These are phyloP conservation scores for Pugionium cornutum DNA, from an alignment of 345 rosid genomes.

Conservation along the genomic window DNA sequence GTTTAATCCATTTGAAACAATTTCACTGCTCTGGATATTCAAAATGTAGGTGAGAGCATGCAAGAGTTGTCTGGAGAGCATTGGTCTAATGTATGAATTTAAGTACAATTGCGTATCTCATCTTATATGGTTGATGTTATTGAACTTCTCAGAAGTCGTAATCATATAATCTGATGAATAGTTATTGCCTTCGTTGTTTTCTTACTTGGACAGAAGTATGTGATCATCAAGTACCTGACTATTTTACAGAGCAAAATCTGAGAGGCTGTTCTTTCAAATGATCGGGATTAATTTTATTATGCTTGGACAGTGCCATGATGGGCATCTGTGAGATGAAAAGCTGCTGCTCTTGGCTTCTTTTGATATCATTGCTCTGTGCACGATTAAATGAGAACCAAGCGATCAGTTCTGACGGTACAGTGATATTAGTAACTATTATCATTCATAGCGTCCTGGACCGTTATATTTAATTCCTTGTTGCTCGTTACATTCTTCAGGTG, in stretches of 20 bases:
- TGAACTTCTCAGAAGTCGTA: slow-evolving; percentile 1
- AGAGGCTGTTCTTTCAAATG: slow-evolving; percentile 66
- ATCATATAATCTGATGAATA: no score
- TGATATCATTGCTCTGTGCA: slow-evolving; percentile 48
- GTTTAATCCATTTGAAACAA: slow-evolving; percentile 23
- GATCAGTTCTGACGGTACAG: slow-evolving; percentile 40
- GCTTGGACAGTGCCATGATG: slow-evolving; percentile 75
- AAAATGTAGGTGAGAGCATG: slow-evolving; percentile 27
- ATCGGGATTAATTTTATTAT: slow-evolving; percentile 53
- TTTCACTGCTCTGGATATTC: background rate
- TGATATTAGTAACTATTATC: slow-evolving; percentile 42
- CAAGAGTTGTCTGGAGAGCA: slow-evolving; percentile 7
- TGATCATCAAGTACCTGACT: no score
- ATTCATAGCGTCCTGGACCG: slow-evolving; percentile 38
- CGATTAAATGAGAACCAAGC: slow-evolving; percentile 48
- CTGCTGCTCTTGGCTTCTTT: slow-evolving; percentile 57
- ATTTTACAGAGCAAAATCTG: slow-evolving; percentile 19
- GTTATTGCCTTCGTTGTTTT: background rate
- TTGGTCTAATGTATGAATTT: slow-evolving; percentile 4
- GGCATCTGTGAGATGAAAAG: slow-evolving; percentile 55
- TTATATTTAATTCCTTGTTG: slow-evolving; percentile 1
- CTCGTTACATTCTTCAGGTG: slow-evolving; percentile 54
- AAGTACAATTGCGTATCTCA: no score
- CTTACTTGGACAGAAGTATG: slow-evolving; percentile 23
- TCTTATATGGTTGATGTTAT: background rate